These are phyloP conservation scores for Suillus cothurnatus DNA, from an alignment of 768 basidiomycete genomes.

Conservation along the genomic window DNA sequence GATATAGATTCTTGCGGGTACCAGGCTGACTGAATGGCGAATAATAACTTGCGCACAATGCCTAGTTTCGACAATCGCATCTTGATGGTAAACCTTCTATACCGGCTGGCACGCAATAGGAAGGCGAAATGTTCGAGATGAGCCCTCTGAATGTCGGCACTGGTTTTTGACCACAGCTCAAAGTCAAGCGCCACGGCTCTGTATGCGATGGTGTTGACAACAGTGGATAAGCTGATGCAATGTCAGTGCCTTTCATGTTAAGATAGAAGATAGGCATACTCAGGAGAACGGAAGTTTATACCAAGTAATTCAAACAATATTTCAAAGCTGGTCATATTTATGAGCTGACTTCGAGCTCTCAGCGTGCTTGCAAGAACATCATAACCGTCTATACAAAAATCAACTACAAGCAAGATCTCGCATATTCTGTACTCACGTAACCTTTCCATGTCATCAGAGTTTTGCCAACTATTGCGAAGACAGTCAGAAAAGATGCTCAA, in stretches of 20 bases:
- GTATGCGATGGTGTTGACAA: constrained; percentile 84
- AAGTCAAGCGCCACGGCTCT: constrained; percentile 85
- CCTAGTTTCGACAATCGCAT: constrained; percentile 73
- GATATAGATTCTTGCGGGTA: constrained; percentile 55
- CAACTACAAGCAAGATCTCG: constrained; percentile 12
- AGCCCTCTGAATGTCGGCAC: constrained; percentile 70
- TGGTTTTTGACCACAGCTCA: constrained; percentile 81
- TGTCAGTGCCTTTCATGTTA: neutral
- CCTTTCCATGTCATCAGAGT: constrained; percentile 93
- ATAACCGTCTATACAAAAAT: constrained; percentile 66
- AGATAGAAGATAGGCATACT: constrained; percentile 49
- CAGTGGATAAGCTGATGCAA: constrained; percentile 66
- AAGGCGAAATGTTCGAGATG: constrained; percentile 84
- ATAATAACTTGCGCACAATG: constrained; percentile 76
- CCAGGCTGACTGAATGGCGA: constrained; percentile 78
- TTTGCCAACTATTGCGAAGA: constrained; percentile 85
- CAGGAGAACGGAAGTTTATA: constrained; percentile 77
- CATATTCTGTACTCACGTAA: constrained; percentile 57
- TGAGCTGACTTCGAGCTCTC: constrained; percentile 65
- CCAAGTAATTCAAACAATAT: constrained; percentile 86
- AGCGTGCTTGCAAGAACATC: constrained; percentile 81
- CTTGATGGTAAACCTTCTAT: constrained; percentile 75
- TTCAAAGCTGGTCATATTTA: constrained; percentile 83
- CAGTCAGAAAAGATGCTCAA: constrained; percentile 76
- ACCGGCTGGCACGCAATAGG: constrained; percentile 71